Evolutionary conservation across 73 alveolate species (phyloP), one percentile per base, ranked within the genome.

Genomic region (Paramecium sonneborni): DNA sequence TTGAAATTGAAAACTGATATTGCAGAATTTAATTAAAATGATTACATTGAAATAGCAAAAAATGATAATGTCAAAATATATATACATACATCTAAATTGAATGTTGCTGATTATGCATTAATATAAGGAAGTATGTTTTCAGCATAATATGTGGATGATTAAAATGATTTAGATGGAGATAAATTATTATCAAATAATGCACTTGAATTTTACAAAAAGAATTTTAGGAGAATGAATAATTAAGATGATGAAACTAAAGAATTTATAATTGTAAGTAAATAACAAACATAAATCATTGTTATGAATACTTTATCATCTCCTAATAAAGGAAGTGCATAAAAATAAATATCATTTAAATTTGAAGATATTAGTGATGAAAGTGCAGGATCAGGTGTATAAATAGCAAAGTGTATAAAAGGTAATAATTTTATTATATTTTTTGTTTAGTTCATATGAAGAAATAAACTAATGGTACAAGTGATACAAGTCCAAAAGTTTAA

Each of bases 161-260:
- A 79, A 39, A 39, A 38, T 43, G 90, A 79, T 39, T 7, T 79
- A 43, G 90, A 79, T 11, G 90, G 76, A 10, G 90, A 79, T 24
- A 79, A 79, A 24, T 8, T 79, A 9, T 1, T 43, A 2, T 24
- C 74, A 10, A 79, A 39, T 23, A 39, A 79, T 43, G 90, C 74
- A 10, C 43, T 79, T 38, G 69, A 39, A 43, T 79, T 41, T 43
- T 79, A 79, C 23, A 39, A 46, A 23, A 39, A 79, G 35, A 23
- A 79, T 4, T 79, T 18, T 6, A 79, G 41, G 41, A 21, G 5
- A 2, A 20, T 38, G 15, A 34, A 44, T 10, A 23, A 30, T 12
- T 6, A 35, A 34, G 55, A 38, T 24, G 90, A 79, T 11, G 90
- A 79, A 30, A 79, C 90, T 7, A 79, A 79, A 46, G 90, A 79